Evolutionary conservation across 352 stramenopile species (phyloP), one percentile per base, ranked within the genome.

Genomic region (Phytophthora cactorum): DNA sequence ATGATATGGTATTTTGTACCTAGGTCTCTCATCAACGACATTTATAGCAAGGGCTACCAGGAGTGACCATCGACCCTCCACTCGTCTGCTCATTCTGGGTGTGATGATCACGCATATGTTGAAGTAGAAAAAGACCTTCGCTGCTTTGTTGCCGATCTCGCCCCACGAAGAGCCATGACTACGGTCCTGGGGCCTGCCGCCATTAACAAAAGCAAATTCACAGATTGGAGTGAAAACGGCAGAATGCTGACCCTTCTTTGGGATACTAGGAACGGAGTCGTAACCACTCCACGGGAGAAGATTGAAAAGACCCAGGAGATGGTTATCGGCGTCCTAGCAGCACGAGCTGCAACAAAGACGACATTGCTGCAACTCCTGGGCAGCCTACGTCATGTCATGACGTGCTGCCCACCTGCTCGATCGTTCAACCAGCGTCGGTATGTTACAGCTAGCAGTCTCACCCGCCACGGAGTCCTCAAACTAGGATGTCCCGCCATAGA

Each of bases 141-240:
- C 0, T 62, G 44, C 38, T 53, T 53, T 9, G 8, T 34, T 9
- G 41, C n/a, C 3, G 25, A 62, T 12, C 7, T 62, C 3, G n/a
- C 43, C 2, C 54, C 54, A 36, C 54, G 54, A 2, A 44, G 54
- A 52, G 54, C 50, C 1, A 55, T 55, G 50, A 29, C 50, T 10
- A 55, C 50, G n/a, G 31, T 55, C 10, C 29, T 55, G 7, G n/a
- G 54, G 5, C 43, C 41, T 7, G 1, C 27, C 1, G 29, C 29
- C 2, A 46, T 53, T 5, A 62, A 62, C 9, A 5, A 51, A 10
- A 5, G 28, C 14, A 62, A 62, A n/a, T 53, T 60, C 29, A 60
- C 41, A 29, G 14, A 3, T 6, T 62, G 54, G 54, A 36, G 28
- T 25, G 41, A 52, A 45, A 4, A 2, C 3, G 58, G 47, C 2